Base-by-base conservation (phyloP, 371 early-diverging fungal genomes). In the Furculomyces boomerangus region DNA sequence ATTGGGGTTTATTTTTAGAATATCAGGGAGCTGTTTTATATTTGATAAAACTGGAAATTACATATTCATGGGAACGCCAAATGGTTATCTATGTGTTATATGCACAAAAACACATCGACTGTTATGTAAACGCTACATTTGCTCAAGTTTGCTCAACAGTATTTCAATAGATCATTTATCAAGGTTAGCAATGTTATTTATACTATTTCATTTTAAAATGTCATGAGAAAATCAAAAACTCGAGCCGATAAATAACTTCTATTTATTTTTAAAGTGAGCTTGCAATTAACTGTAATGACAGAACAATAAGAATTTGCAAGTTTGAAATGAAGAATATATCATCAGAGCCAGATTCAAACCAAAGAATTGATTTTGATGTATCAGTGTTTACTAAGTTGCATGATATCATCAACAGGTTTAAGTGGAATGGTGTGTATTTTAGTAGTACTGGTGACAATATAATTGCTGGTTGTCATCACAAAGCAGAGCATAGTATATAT, bases 401-500 rank as follows among this genome's bases (percentile, higher is more conserved):
- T 63, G 93, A 94, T 63, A 72, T 83, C 2, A 86, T 94, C 32
- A 86, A 93, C 57, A 75, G 82, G 41, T 74, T 79, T 43, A 85
- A 84, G 56, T 94, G 95, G 95, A 77, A 74, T 24, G 78, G 81
- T 53, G 79, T 81, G 30, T 76, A 81, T 30, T 90, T 90, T 57
- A 89, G 84, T 56, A 74, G 80, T 0, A 80, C 84, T 59, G 85
- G 86, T 1, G 90, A 92, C 56, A 87, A 81, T 65, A 83, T 94
- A 16, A 79, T 89, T 54, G 88, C 67, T 66, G 83, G 81, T 3
- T 83, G 85, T 14, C 83, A 79, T 7, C 83, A 83, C 53, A 83
- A 80, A 60, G 81, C 85, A 18, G 79, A 80, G 39, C 93, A 95
- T 62, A 87, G 87, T 54, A 87, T 93, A 30, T 92, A 84, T 61